Evolutionary conservation across 306 rosid species (phyloP), one percentile per base, ranked within the genome.

Genomic region (Quercus suber): DNA sequence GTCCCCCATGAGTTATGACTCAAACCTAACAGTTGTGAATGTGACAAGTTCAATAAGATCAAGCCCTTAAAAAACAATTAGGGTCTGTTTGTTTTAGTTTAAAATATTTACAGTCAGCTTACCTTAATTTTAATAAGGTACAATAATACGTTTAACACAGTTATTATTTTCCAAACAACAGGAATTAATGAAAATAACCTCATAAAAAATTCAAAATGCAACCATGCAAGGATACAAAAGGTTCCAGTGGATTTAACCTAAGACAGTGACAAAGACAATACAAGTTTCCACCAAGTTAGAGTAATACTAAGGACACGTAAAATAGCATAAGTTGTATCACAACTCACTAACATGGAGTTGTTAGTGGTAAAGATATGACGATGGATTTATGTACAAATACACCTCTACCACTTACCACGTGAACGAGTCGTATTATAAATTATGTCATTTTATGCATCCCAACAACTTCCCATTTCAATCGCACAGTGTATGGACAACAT

Each of bases 391-490:
- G 1, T 41, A 0, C 0, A 8, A 2, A 41, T 3, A 41, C 1
- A 8, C 45, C 0, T 41, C 1, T 41, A 8, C 9, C 11, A 8
- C 11, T 37, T 7, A 41, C 0, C 11, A 8, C 3, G 3, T 0
- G 0, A 8, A 0, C 0, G 11, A 41, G 1, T 8, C 8, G 3
- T 1, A 0, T 0, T 3, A 37, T 8, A 37, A 7, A 37, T 37
- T 37, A 37, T 37, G 11, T 37, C 45, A 6, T 35, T 35, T 35
- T 1, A 6, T 6, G 2, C 6, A 1, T 37, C 2, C 2, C 6
- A 7, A 2, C 0, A 37, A 1, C 0, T 10, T 37, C 1, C 0
- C 9, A 37, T 37, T 41, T 8, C 45, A 41, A 41, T 9, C 1
- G 14, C 52, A 45, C 4, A 10, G 15, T 45, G 52, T 45, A 49